Percentiles rank a stretch among this genome's conserved stretches.
These are phyloP conservation scores for Puccinia coronata DNA, from an alignment of 1,284 basidiomycete species.

Conservation along the genomic window DNA sequence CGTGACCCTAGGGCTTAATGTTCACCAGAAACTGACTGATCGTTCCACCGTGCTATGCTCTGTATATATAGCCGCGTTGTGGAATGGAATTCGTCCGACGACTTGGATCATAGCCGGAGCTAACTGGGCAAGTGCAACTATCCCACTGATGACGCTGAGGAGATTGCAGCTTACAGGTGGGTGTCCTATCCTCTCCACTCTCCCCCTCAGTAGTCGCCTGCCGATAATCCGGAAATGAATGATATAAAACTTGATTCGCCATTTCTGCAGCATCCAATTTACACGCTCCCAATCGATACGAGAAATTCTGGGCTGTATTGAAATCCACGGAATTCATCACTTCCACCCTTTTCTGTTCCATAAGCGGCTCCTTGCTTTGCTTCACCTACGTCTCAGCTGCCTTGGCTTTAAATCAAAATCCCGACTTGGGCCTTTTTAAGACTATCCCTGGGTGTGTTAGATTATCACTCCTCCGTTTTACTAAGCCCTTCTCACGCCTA, in stretches of 20 bases:
- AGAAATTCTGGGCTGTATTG: constrained; percentile 23
- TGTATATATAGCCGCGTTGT: constrained; percentile 41
- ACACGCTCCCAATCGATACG: constrained; percentile 20
- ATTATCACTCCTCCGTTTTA: not conserved
- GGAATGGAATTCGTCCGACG: constrained; percentile 37
- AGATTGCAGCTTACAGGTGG: constrained; percentile 38
- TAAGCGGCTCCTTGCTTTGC: constrained; percentile 38
- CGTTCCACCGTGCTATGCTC: not conserved
- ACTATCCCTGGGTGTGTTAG: constrained; percentile 28
- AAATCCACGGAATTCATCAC: constrained; percentile 29
- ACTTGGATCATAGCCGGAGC: constrained; percentile 36
- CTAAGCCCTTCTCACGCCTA: not conserved
- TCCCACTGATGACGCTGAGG: constrained; percentile 42
- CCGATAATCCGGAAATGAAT: not conserved
- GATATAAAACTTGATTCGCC: too few species aligned
- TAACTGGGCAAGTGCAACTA: constrained; percentile 45
- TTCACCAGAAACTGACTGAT: not conserved
- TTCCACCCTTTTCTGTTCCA: constrained; percentile 10
- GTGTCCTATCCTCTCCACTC: not conserved
- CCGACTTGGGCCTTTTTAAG: constrained; percentile 41
- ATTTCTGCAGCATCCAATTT: not conserved
- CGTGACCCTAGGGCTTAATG: not conserved
- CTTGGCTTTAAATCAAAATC: constrained; percentile 36
- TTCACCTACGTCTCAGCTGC: constrained; percentile 34
- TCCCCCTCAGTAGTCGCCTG: not conserved